Conservation (phyloP, 257 asterid genomes). For the Paraleonurus japonicus region DNA sequence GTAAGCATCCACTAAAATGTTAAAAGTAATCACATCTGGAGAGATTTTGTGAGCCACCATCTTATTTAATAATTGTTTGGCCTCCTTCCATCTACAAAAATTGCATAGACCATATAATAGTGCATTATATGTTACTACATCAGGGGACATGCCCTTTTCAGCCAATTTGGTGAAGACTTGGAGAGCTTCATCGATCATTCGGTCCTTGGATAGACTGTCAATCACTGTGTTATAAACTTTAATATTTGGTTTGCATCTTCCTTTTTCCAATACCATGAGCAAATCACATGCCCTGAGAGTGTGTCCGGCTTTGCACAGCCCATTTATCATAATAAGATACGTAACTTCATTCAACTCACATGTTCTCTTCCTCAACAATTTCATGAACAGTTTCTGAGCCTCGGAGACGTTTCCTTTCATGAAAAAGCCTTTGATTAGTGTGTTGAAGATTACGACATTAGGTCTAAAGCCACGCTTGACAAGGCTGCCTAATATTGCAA, state of each 20-base stretch:
- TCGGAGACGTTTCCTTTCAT: background rate
- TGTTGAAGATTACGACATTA: background rate
- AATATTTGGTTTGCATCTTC: no score
- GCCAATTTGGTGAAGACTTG: no score
- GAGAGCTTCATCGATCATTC: no score
- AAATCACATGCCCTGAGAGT: constrained; percentile 6
- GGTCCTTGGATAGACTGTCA: no score
- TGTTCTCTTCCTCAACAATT: background rate
- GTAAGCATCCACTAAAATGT: no score
- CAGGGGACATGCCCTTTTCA: no score
- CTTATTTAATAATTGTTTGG: background rate
- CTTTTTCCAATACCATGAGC: no score
- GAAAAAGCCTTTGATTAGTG: no score
- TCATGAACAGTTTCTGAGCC: constrained; percentile 20
- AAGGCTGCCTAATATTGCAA: background rate
- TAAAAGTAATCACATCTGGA: no score
- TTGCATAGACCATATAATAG: no score
- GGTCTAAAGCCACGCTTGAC: background rate
- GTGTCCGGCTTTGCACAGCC: constrained; percentile 31
- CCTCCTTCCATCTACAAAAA: background rate
- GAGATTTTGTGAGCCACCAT: background rate
- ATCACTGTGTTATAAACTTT: no score
- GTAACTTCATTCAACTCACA: constrained; percentile 15
- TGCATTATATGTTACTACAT: no score
- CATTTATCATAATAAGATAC: constrained; percentile 22